phyloP scores from a whole-genome alignment of 2,329 filamentous ascomycete species.

The Cyphellophora attinorum region DNA sequence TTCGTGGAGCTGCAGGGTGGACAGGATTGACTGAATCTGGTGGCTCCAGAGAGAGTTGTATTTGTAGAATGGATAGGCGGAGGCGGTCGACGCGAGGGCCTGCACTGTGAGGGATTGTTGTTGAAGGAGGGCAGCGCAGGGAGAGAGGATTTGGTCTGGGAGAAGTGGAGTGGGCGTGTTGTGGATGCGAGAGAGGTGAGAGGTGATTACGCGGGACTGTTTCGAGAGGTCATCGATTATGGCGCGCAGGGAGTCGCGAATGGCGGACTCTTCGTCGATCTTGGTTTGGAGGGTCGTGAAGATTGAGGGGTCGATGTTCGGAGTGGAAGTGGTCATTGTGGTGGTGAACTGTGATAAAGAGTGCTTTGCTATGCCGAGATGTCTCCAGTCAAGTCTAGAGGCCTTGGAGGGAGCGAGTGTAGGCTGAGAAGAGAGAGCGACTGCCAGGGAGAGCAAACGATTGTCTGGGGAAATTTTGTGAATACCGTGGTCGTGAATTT shows the following conservation, averaged over 20 bases:
- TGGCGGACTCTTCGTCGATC: conserved; percentile 75
- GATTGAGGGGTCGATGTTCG: conserved; percentile 68
- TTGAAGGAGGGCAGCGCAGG: conserved; percentile 60
- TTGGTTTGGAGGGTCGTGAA: conserved; percentile 81
- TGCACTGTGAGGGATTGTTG: conserved; percentile 62
- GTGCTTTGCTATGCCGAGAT: neutral
- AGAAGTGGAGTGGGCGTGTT: conserved; percentile 58
- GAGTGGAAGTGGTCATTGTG: conserved; percentile 19
- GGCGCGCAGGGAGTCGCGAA: conserved; percentile 73
- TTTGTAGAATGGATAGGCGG: conserved; percentile 93
- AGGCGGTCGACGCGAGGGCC: conserved; percentile 63
- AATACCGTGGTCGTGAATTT: neutral
- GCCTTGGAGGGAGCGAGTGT: neutral
- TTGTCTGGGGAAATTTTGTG: too few species aligned
- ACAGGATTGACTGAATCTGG: conserved; percentile 76
- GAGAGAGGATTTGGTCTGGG: conserved; percentile 61
- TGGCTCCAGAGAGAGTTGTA: conserved; percentile 84
- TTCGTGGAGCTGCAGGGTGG: conserved; percentile 54
- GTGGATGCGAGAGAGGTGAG: conserved; percentile 79
- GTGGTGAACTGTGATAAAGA: neutral
- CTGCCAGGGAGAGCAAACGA: neutral
- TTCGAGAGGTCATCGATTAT: conserved; percentile 76
- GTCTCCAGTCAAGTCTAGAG: neutral
- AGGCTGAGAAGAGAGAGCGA: neutral
- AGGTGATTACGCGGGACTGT: conserved; percentile 67